Percentiles rank a stretch among this genome's conserved stretches.
Evolutionary conservation across 2,329 filamentous ascomycete genomes (phyloP).

Genomic region (Talaromyces sp.): DNA sequence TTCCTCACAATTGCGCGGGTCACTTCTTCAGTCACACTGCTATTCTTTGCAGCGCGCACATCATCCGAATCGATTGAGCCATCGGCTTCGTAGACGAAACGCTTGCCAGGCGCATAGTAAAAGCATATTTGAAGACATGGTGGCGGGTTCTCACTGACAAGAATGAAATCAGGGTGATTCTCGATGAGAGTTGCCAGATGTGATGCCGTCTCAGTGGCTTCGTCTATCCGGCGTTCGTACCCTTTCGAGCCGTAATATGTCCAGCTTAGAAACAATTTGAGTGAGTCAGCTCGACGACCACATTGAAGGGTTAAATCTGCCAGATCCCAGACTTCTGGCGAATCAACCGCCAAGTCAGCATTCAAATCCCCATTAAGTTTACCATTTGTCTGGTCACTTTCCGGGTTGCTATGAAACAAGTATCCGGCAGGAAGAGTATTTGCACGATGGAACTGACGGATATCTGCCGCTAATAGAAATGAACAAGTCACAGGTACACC

Average conservation of each 20-base stretch:
- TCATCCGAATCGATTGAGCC: slow-evolving; percentile 28
- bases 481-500: slow-evolving; percentile 86
- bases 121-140: slow-evolving; percentile 95
- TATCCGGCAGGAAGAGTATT: slow-evolving; percentile 88
- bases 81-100: slow-evolving; percentile 40
- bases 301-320: slow-evolving; percentile 93
- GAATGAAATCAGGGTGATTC: slow-evolving; percentile 58
- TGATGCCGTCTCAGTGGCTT: slow-evolving; percentile 68
- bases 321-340: slow-evolving; percentile 73
- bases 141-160: slow-evolving; percentile 73
- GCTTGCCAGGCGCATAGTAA: slow-evolving; percentile 67
- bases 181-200: slow-evolving; percentile 64
- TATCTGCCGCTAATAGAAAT: slow-evolving; percentile 76
- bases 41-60: slow-evolving; percentile 49
- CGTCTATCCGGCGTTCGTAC: slow-evolving; percentile 67
- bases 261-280: slow-evolving; percentile 88
- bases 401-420: slow-evolving; percentile 63
- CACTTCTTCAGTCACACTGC: slow-evolving; percentile 55
- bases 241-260: slow-evolving; percentile 79
- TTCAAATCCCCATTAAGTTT: slow-evolving; percentile 23
- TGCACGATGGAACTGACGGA: slow-evolving; percentile 72
- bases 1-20: slow-evolving; percentile 52
- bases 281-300: slow-evolving; percentile 75
- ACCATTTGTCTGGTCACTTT: slow-evolving; percentile 31
- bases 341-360: slow-evolving; percentile 30